Evolutionary conservation across 805 yeast species (phyloP).

Genomic region (Sporopachydermia lactativora): DNA sequence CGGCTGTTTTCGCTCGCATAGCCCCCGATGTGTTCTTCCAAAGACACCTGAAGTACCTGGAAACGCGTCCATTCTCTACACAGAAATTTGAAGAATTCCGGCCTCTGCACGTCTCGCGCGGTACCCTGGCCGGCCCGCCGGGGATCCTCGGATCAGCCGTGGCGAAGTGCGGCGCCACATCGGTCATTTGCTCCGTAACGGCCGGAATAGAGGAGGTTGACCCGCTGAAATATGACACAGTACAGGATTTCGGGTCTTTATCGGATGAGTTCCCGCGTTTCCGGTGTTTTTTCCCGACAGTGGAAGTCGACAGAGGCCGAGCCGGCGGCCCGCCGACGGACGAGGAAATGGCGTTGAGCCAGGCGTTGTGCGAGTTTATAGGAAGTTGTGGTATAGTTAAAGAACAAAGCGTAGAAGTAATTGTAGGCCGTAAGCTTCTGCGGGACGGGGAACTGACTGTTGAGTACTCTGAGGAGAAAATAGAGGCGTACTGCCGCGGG

Average conservation of each 20-base stretch:
- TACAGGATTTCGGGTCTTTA: conserved; percentile 24
- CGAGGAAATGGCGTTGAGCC: conserved; percentile 70
- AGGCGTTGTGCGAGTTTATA: conserved; percentile 45
- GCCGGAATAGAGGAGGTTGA: conserved; percentile 51
- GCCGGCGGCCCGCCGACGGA: conserved; percentile 63
- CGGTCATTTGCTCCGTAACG: conserved; percentile 56
- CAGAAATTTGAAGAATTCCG: conserved; percentile 64
- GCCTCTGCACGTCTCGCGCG: conserved; percentile 30
- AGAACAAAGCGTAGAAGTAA: conserved; percentile 38
- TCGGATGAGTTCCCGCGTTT: conserved; percentile 19
- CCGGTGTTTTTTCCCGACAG: conserved; percentile 51
- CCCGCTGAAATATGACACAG: conserved; percentile 25
- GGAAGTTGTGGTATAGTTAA: conserved; percentile 41
- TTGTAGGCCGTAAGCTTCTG: conserved; percentile 35
- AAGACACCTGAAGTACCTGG: conserved; percentile 52
- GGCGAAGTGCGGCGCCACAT: conserved; percentile 55
- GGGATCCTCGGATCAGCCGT: conserved; percentile 52
- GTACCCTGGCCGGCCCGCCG: conserved; percentile 20
- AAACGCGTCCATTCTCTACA: conserved; percentile 56
- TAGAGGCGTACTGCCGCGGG: conserved; percentile 16
- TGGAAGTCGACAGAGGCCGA: conserved; percentile 64
- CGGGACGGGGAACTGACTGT: conserved; percentile 36
- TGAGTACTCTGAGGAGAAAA: conserved; percentile 30
- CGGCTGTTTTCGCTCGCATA: conserved; percentile 67
- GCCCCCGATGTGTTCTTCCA: conserved; percentile 78